phyloP scores from a whole-genome alignment of 1,139 yeast species.

The Pichia sp. region DNA sequence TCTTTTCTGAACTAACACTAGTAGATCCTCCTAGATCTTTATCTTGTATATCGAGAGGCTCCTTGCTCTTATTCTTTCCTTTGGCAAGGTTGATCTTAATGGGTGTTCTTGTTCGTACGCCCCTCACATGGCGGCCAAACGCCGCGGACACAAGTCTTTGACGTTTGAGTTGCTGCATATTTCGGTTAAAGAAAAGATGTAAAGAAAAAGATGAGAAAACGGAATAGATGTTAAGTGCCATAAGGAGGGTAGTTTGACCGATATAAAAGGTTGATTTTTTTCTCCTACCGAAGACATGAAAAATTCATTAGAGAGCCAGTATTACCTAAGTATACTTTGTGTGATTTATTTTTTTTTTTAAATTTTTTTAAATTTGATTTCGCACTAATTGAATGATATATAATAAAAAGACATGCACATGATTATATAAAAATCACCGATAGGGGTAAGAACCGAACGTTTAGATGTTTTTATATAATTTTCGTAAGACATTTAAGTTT shows the following conservation, averaged over 20 bases:
- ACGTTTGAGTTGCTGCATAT: background rate
- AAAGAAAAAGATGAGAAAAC: no score
- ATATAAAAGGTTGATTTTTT: background rate
- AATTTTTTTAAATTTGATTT: background rate
- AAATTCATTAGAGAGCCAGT: background rate
- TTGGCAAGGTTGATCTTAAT: background rate
- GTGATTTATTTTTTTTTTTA: background rate
- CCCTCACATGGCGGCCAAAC: background rate
- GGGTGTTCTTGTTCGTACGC: slow-evolving; percentile 6
- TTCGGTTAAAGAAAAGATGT: background rate
- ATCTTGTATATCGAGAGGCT: slow-evolving; percentile 10
- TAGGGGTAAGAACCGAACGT: background rate
- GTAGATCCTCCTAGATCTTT: background rate
- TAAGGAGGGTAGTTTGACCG: background rate
- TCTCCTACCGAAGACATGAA: background rate
- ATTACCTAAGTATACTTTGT: background rate
- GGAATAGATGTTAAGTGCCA: no score
- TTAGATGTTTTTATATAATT: background rate
- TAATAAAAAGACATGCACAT: background rate
- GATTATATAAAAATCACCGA: background rate
- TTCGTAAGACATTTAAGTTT: background rate
- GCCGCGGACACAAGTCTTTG: background rate
- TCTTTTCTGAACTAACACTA: background rate
- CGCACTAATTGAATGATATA: background rate
- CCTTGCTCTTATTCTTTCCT: background rate